Percentiles rank a stretch among this genome's conserved stretches.
These are phyloP conservation scores for Anethum foeniculum DNA, from an alignment of 140 eudicot genomes.

Conservation along the genomic window DNA sequence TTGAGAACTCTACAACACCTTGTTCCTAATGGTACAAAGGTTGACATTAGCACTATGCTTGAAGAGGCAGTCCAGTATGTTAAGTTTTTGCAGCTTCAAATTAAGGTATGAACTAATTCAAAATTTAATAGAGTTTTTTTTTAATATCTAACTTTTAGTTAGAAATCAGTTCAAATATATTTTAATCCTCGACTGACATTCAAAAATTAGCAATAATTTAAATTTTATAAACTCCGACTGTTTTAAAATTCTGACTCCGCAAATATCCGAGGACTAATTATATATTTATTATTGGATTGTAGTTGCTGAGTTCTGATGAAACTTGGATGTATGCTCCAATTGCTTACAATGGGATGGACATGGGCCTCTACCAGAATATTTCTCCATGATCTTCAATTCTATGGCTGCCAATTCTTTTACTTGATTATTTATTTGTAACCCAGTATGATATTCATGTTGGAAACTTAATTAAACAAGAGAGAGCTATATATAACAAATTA, in stretches of 20 bases:
- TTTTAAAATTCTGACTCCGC: background rate
- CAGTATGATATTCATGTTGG: background rate
- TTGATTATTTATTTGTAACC: background rate
- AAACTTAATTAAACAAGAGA: background rate
- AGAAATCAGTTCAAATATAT: too few relatives aligned
- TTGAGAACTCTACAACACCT: slow-evolving; percentile 67
- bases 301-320: slow-evolving; percentile 87
- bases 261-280: background rate
- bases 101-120: slow-evolving; percentile 41
- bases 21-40: slow-evolving; percentile 96
- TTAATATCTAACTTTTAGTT: too few relatives aligned
- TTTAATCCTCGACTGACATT: background rate
- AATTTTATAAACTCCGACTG: background rate
- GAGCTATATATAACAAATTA: background rate
- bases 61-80: slow-evolving; percentile 95
- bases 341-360: slow-evolving; percentile 85
- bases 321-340: slow-evolving; percentile 92
- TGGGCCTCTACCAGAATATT: slow-evolving; percentile 59
- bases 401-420: slow-evolving; percentile 6
- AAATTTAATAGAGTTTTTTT: background rate
- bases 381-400: slow-evolving; percentile 1
- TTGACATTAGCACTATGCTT: slow-evolving; percentile 92
- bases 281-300: slow-evolving; percentile 16
- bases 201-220: background rate
- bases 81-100: slow-evolving; percentile 86